Conservation (phyloP, 495 filamentous ascomycete species). For the Rostrohypoxylon terebratum region DNA sequence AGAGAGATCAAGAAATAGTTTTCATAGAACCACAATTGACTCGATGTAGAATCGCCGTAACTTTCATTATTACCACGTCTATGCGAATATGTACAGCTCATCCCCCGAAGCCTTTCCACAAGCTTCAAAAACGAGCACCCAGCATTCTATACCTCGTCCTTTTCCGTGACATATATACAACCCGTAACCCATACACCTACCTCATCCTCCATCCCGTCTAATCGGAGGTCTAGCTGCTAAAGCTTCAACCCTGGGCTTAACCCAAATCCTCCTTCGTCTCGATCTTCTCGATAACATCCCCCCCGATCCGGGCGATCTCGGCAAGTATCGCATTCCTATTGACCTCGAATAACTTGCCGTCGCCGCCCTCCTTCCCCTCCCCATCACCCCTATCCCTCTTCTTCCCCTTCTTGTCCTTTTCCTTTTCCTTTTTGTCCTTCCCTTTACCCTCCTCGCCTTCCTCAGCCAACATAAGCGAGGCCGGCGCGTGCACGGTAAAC, state of each 20-base stretch:
- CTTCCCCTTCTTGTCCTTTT: conserved; percentile 33
- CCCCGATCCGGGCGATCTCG: conserved; percentile 80
- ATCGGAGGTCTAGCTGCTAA: neutral
- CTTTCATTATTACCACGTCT: neutral
- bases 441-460: conserved; percentile 22
- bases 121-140: neutral
- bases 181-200: neutral
- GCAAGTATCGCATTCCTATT: conserved; percentile 80
- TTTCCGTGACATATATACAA: neutral
- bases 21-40: neutral
- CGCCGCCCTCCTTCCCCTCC: conserved; percentile 31
- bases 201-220: neutral
- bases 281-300: conserved; percentile 68
- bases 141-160: neutral
- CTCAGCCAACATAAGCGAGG: conserved; percentile 71
- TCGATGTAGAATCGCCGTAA: neutral
- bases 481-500: conserved; percentile 76
- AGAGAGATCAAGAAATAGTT: neutral
- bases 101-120: neutral
- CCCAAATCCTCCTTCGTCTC: conserved; percentile 49
- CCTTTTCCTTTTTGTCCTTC: conserved; percentile 22
- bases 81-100: neutral
- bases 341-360: conserved; percentile 63
- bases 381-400: conserved; percentile 15
- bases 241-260: neutral